Base-by-base conservation (phyloP, 495 filamentous ascomycete species). In the Neurospora sp. region DNA sequence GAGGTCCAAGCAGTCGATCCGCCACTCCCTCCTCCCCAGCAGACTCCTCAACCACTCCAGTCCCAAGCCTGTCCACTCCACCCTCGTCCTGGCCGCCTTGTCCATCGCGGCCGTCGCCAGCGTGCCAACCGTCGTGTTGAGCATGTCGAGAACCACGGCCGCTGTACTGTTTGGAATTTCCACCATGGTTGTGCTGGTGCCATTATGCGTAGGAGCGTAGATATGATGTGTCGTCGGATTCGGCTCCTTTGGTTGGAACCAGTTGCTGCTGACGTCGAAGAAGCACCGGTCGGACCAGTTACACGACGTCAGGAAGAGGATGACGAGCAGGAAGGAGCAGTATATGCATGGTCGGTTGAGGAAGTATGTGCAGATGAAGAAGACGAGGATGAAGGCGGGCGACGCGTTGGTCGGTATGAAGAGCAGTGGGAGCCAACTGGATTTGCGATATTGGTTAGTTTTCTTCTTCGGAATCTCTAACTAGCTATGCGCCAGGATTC, bases 211-310 rank as follows among this genome's bases (percentile, higher is more conserved):
- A 61, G 74, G 79, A 75, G 70, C 69, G 71, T 76, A 69, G 9
- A 78, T 42, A 44, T 70, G 76, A 61, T 74, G 76, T 8, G 61
- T 72, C 8, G 73, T 76, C 4, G 81, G 74, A 22, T 59, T 66
- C 3, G 27, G 6, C 8, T 66, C 53, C 42, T 89, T 87, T 18
- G 93, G 90, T 68, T 92, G 86, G 81, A 95, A 95, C 92, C 92
- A 96, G 83, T 94, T 92, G 75, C 90, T 90, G 77, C 85, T 85
- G 59, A 94, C 87, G 81, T 96, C 92, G 78, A 97, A 92, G 84
- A 95, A 93, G 81, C 93, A 97, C 37, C 89, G 89, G 78, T 96
- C 93, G 73, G 91, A 92, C 93, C 93, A 97, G 87, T 94, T 90
- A 83, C 93, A 97, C 38, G 92, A 94, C 18, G 92, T 94, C 68